phyloP scores from a whole-genome alignment of 1,139 yeast species.

The Zygosaccharomyces sapae region DNA sequence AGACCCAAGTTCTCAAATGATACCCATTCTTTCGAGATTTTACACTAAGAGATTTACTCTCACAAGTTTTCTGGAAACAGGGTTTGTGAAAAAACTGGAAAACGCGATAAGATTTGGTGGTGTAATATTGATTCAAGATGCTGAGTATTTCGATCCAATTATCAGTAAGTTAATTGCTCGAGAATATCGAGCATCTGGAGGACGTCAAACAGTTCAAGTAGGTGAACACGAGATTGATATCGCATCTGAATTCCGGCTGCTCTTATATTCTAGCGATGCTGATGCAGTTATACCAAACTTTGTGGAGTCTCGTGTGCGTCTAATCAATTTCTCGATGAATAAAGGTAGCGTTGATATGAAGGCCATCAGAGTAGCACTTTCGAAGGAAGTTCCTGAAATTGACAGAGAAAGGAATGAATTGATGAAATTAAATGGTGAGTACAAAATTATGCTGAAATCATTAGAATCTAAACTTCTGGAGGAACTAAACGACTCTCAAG shows the following conservation, averaged over 20 bases:
- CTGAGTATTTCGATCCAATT: conserved; percentile 75
- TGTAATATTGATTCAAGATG: conserved; percentile 64
- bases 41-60: conserved; percentile 43
- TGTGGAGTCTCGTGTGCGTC: conserved; percentile 55
- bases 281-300: conserved; percentile 48
- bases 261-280: conserved; percentile 60
- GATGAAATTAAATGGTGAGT: conserved; percentile 55
- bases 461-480: conserved; percentile 60
- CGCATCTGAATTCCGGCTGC: conserved; percentile 58
- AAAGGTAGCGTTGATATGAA: conserved; percentile 60
- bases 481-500: conserved; percentile 54
- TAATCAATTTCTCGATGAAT: conserved; percentile 71
- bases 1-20: conserved; percentile 62
- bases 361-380: conserved; percentile 55
- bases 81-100: conserved; percentile 66
- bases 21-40: conserved; percentile 42
- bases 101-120: conserved; percentile 85
- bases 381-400: conserved; percentile 60
- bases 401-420: conserved; percentile 55
- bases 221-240: conserved; percentile 66
- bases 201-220: conserved; percentile 57
- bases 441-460: conserved; percentile 48
- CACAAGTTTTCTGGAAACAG: conserved; percentile 69
- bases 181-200: conserved; percentile 66
- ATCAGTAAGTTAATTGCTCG: conserved; percentile 56